Evolutionary conservation across 2,329 filamentous ascomycete species (phyloP).

Genomic region (Diaporthe eres): DNA sequence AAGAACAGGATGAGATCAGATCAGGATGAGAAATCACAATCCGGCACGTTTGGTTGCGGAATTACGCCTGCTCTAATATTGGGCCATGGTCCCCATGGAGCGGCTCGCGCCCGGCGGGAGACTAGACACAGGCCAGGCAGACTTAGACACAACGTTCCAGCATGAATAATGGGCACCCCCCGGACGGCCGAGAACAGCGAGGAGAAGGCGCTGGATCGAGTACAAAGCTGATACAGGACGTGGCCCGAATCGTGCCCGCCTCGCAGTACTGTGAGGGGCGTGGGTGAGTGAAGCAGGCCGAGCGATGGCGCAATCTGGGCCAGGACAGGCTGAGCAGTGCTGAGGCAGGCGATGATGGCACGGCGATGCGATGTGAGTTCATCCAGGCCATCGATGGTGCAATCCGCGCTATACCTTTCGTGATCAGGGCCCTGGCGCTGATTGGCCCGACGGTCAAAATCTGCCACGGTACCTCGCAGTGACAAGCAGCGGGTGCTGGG

Average conservation of each 20-base stretch:
- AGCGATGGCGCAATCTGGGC: slow-evolving; percentile 51
- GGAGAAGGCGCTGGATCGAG: slow-evolving; percentile 26
- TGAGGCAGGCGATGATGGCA: slow-evolving; percentile 35
- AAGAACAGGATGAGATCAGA: slow-evolving; percentile 15
- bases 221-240: slow-evolving; percentile 33
- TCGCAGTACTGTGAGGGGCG: slow-evolving; percentile 33
- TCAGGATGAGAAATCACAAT: slow-evolving; percentile 31
- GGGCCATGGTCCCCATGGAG: not conserved
- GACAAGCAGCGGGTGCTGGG: slow-evolving; percentile 32
- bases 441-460: slow-evolving; percentile 39
- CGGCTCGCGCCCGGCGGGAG: slow-evolving; percentile 16
- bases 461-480: slow-evolving; percentile 40
- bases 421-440: slow-evolving; percentile 52
- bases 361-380: slow-evolving; percentile 40
- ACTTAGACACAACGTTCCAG: slow-evolving; percentile 16
- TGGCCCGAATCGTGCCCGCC: slow-evolving; percentile 23
- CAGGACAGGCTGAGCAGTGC: not conserved
- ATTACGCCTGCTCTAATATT: slow-evolving; percentile 36
- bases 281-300: slow-evolving; percentile 23
- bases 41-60: slow-evolving; percentile 35
- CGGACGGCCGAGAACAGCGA: slow-evolving; percentile 21
- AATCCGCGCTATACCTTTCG: slow-evolving; percentile 67
- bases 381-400: slow-evolving; percentile 58
- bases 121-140: slow-evolving; percentile 15
- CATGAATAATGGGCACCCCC: slow-evolving; percentile 30